Conservation (phyloP, 2,329 filamentous ascomycete genomes). For the Aspergillus flavus region DNA sequence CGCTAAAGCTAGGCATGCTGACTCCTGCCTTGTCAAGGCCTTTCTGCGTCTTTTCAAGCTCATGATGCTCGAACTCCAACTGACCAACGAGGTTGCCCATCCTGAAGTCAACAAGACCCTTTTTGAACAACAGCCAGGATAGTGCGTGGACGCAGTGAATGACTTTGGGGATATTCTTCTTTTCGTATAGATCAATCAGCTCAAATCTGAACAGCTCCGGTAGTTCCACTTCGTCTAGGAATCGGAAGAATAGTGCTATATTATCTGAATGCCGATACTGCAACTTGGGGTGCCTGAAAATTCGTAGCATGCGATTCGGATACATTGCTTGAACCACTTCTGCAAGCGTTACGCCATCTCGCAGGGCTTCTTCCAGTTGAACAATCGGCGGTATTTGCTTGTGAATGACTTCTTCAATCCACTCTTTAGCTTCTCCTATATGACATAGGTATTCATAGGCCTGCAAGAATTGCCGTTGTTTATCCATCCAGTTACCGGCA, state of each 20-base stretch:
- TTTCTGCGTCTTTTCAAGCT: conserved; percentile 95
- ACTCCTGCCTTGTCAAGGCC: conserved; percentile 93
- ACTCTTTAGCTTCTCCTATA: conserved; percentile 98
- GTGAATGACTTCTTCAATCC: conserved; percentile 92
- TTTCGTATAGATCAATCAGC: conserved; percentile 96
- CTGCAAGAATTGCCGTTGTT: conserved; percentile 92
- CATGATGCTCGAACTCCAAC: conserved; percentile 95
- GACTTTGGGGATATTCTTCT: conserved; percentile 99
- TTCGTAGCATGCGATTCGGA: conserved; percentile 72
- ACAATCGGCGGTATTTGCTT: conserved; percentile 87
- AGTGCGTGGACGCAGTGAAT: conserved; percentile 98
- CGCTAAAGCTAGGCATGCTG: conserved; percentile 96
- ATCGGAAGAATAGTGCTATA: conserved; percentile 93
- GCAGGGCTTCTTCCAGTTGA: conserved; percentile 85
- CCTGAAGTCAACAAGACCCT: conserved; percentile 91
- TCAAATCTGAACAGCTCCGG: conserved; percentile 97
- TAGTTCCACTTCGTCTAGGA: conserved; percentile 85
- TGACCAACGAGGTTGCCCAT: conserved; percentile 97
- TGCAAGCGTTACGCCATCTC: conserved; percentile 90
- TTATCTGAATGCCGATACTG: conserved; percentile 98
- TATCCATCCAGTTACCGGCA: conserved; percentile 96
- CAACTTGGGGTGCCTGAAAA: conserved; percentile 81
- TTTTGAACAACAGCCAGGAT: conserved; percentile 94
- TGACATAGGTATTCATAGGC: conserved; percentile 99
- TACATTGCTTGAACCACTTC: conserved; percentile 90